Conservation (phyloP, 257 asterid genomes). For the Eucommia ulmoides region DNA sequence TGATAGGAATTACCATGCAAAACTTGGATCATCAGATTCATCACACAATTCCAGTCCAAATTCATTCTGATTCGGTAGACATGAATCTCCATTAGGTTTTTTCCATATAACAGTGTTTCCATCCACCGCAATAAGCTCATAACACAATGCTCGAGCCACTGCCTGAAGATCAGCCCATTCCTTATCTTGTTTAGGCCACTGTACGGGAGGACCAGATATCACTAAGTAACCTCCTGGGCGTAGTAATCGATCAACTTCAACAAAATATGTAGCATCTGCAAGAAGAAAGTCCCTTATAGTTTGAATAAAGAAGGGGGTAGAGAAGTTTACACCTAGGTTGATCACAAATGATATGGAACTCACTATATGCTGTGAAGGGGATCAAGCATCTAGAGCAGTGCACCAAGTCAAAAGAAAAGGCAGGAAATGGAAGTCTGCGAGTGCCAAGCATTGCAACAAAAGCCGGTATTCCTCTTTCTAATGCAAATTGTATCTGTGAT, state of each 20-base stretch:
- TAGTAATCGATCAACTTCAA: slow-evolving; percentile 92
- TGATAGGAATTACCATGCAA: slow-evolving; percentile 51
- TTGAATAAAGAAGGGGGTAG: slow-evolving; percentile 1
- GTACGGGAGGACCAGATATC: slow-evolving; percentile 95
- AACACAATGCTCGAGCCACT: slow-evolving; percentile 77
- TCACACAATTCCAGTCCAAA: slow-evolving; percentile 60
- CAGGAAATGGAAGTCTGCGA: slow-evolving; percentile 86
- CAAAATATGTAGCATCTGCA: slow-evolving; percentile 92
- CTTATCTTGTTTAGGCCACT: slow-evolving; percentile 89
- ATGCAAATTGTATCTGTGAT: slow-evolving; percentile 90
- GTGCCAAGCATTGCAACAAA: slow-evolving; percentile 99
- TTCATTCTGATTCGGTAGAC: slow-evolving; percentile 71
- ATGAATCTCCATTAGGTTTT: slow-evolving; percentile 66
- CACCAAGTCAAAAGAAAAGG: slow-evolving; percentile 81
- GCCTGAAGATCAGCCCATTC: slow-evolving; percentile 98
- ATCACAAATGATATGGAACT: slow-evolving; percentile 19
- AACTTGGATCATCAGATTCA: slow-evolving; percentile 66
- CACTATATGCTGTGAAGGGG: slow-evolving; percentile 90
- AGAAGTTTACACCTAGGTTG: slow-evolving; percentile 5
- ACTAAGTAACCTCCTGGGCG: slow-evolving; percentile 97
- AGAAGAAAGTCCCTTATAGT: slow-evolving; percentile 15
- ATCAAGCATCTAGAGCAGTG: slow-evolving; percentile 96
- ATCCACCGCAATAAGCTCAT: slow-evolving; percentile 80
- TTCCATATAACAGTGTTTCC: slow-evolving; percentile 97
- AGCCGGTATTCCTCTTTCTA: slow-evolving; percentile 96